Evolutionary conservation across 2,329 filamentous ascomycete genomes (phyloP), one percentile per base, ranked within the genome.

Genomic region (Akanthomyces lecanii): DNA sequence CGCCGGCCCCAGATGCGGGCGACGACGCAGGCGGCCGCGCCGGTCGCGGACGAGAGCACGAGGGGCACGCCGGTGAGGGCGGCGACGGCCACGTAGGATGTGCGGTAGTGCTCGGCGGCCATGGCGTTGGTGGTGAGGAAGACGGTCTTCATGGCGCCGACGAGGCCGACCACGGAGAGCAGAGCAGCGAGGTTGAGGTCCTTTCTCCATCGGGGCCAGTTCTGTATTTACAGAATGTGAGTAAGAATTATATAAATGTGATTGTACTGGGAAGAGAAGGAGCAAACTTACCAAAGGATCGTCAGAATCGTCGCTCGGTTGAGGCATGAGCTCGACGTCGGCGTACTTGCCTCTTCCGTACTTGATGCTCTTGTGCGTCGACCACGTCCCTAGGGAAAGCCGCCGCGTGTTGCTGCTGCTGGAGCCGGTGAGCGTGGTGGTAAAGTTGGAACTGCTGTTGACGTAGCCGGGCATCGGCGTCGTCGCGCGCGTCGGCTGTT

Each of bases 141-240:
- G 14, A 79, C 78, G 4, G 82, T 84, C 72, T 86, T 86, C 73
- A 81, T 78, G n/a, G 78, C 79, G 2, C 78, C 77, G 4, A 79
- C 74, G 2, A 85, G 69, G 1, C 78, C 77, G 8, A 78, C 76
- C 61, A 79, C 76, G 58, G 81, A 69, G 18, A 85, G 71, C 0
- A 87, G 69, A 1, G 81, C 74, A 3, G 72, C 68, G 28, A 82
- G 77, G 64, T 82, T 80, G 33, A 71, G 55, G 52, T 84, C 79
- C 62, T 84, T 85, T 65, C 79, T 81, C 79, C 81, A 82, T 30
- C 71, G 65, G 3, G 81, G 77, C 84, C 83, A 86, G 67, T 86
- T 87, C 80, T 85, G 65, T 5, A 40, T 3, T 1, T 1, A 18
- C 50, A 60, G 11, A 61, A 47, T 45, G 28, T 52, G 33, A 51